Evolutionary conservation across 2,329 filamentous ascomycete genomes (phyloP).

Genomic region (Orbilia blumenaviensis): DNA sequence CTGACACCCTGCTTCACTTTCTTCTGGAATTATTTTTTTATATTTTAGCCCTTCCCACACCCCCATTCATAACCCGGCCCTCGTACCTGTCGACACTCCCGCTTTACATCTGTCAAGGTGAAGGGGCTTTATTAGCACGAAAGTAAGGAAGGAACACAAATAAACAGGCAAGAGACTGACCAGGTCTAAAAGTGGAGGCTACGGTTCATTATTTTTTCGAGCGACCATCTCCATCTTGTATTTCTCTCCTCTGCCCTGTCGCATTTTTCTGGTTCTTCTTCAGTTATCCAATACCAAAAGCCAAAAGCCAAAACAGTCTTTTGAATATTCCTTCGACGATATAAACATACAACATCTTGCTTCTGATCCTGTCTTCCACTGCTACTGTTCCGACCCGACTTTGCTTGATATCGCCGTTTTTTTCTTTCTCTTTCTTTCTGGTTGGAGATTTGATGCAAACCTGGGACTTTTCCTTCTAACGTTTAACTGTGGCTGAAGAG

Average conservation of each 20-base stretch:
- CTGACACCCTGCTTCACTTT: slow-evolving; percentile 53
- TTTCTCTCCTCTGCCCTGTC: slow-evolving; percentile 43
- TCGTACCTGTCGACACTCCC: slow-evolving; percentile 54
- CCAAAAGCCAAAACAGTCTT: too few species aligned
- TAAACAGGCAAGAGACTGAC: slow-evolving; percentile 17
- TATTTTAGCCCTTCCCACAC: slow-evolving; percentile 53
- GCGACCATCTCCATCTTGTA: slow-evolving; percentile 45
- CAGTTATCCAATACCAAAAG: too few species aligned
- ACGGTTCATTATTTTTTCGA: slow-evolving; percentile 41
- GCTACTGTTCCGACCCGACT: slow-evolving; percentile 1
- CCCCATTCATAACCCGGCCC: slow-evolving; percentile 52
- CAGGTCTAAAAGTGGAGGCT: slow-evolving; percentile 30
- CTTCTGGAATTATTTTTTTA: slow-evolving; percentile 54
- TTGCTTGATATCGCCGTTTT: slow-evolving; percentile 9
- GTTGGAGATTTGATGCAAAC: slow-evolving; percentile 13
- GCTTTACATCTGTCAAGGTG: slow-evolving; percentile 54
- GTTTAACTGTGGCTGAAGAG: slow-evolving; percentile 52
- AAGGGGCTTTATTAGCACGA: slow-evolving; percentile 45
- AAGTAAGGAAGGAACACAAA: slow-evolving; percentile 26
- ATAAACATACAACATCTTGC: slow-evolving; percentile 43
- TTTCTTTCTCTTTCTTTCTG: neutral
- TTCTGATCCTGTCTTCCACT: neutral
- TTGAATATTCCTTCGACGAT: slow-evolving; percentile 40
- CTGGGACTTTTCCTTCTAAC: slow-evolving; percentile 41
- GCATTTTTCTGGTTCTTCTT: slow-evolving; percentile 5